Evolutionary conservation across 441 rosid genomes (phyloP).

Genomic region (Codiaeum variegatum): DNA sequence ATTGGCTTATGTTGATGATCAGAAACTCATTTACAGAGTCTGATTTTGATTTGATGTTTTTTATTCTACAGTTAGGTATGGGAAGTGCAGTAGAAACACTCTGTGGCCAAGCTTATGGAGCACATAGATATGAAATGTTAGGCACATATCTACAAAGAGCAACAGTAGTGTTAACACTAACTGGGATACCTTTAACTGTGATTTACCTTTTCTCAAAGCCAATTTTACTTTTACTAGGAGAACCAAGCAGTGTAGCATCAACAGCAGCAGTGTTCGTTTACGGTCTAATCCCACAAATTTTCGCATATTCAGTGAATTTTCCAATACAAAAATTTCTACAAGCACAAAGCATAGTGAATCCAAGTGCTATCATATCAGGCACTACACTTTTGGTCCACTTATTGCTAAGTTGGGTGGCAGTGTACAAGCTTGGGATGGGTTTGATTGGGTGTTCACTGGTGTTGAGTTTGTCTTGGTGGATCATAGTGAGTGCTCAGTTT

Average conservation of each 20-base stretch:
- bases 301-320: slow-evolving; percentile 69
- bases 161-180: slow-evolving; percentile 46
- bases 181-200: slow-evolving; percentile 48
- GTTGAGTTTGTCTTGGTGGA: slow-evolving; percentile 76
- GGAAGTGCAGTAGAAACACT: slow-evolving; percentile 89
- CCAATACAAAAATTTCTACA: slow-evolving; percentile 84
- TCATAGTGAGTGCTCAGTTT: slow-evolving; percentile 52
- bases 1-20: too few relatives aligned
- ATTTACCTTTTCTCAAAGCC: slow-evolving; percentile 53
- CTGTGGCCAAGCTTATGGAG: slow-evolving; percentile 85
- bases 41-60: background rate
- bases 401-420: slow-evolving; percentile 52
- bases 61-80: slow-evolving; percentile 56
- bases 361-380: slow-evolving; percentile 69
- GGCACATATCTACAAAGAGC: slow-evolving; percentile 70
- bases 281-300: slow-evolving; percentile 77
- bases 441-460: slow-evolving; percentile 60
- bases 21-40: too few relatives aligned
- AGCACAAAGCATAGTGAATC: slow-evolving; percentile 68
- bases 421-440: slow-evolving; percentile 47
- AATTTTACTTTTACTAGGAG: slow-evolving; percentile 47
- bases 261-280: slow-evolving; percentile 57
- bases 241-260: slow-evolving; percentile 45
- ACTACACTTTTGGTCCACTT: slow-evolving; percentile 50
- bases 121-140: slow-evolving; percentile 50